Conservation (phyloP, 805 yeast genomes). For the Scheffersomyces coipomensis region DNA sequence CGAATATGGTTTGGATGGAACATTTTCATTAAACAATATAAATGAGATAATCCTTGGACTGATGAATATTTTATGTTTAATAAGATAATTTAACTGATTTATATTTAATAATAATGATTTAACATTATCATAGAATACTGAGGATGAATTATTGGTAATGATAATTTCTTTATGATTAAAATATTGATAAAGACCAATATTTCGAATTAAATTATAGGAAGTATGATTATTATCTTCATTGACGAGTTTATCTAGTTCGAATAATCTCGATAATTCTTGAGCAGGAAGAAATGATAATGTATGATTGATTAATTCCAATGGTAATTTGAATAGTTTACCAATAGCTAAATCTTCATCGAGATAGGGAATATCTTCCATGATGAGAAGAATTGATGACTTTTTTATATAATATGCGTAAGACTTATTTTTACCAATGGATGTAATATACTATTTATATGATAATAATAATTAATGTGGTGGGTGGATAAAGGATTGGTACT, state of each 20-base stretch:
- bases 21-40: background rate
- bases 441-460: too few relatives aligned
- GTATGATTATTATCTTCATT: background rate
- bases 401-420: too few relatives aligned
- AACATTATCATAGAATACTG: background rate
- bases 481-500: too few relatives aligned
- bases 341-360: too few relatives aligned
- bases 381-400: too few relatives aligned
- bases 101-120: background rate
- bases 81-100: constrained; percentile 13
- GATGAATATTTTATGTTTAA: constrained; percentile 14
- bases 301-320: constrained; percentile 7
- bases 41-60: constrained; percentile 16
- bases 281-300: constrained; percentile 5
- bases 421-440: too few relatives aligned
- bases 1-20: background rate
- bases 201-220: constrained; percentile 4
- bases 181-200: constrained; percentile 8
- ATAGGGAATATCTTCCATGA: too few relatives aligned
- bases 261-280: constrained; percentile 5
- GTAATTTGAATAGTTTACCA: constrained; percentile 8
- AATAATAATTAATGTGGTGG: too few relatives aligned
- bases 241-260: constrained; percentile 6
- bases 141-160: constrained; percentile 4
- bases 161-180: constrained; percentile 3